Evolutionary conservation across 2,329 filamentous ascomycete genomes (phyloP).

Genomic region (Verticillium isaacii): DNA sequence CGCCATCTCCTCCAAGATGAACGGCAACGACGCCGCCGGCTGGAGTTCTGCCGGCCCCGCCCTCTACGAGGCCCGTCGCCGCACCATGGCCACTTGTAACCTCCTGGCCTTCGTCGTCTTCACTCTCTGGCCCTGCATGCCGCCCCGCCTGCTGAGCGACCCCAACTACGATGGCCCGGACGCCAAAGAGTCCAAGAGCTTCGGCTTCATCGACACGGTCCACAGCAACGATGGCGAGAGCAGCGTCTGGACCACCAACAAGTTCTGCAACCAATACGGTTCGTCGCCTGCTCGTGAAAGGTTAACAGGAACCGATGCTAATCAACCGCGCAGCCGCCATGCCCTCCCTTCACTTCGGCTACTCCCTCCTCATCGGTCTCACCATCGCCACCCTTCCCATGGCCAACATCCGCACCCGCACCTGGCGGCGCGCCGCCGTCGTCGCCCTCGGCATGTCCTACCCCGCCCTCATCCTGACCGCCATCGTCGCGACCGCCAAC

Average conservation of each 20-base stretch:
- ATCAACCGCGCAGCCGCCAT: conserved; percentile 54
- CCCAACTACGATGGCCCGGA: conserved; percentile 48
- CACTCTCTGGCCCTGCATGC: conserved; percentile 50
- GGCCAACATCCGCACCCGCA: conserved; percentile 43
- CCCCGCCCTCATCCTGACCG: conserved; percentile 58
- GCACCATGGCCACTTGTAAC: conserved; percentile 52
- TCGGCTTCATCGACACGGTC: conserved; percentile 47
- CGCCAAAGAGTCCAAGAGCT: conserved; percentile 54
- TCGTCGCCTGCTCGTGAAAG: conserved; percentile 15
- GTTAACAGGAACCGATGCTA: conserved; percentile 6
- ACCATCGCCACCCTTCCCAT: conserved; percentile 65
- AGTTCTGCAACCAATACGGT: conserved; percentile 73
- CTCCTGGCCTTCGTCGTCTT: conserved; percentile 49
- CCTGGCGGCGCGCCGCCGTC: conserved; percentile 43
- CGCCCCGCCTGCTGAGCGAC: conserved; percentile 48
- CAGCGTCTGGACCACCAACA: conserved; percentile 46
- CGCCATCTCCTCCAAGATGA: conserved; percentile 18
- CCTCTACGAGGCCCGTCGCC: conserved; percentile 50
- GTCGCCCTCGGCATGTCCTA: conserved; percentile 54
- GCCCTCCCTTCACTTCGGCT: conserved; percentile 72
- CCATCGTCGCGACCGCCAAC: conserved; percentile 68
- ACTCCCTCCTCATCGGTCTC: conserved; percentile 67
- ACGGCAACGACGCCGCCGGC: conserved; percentile 17
- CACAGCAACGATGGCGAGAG: conserved; percentile 47
- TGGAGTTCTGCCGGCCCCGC: conserved; percentile 30